phyloP scores from a whole-genome alignment of 2,329 filamentous ascomycete species.

The Alternaria ethzedia region DNA sequence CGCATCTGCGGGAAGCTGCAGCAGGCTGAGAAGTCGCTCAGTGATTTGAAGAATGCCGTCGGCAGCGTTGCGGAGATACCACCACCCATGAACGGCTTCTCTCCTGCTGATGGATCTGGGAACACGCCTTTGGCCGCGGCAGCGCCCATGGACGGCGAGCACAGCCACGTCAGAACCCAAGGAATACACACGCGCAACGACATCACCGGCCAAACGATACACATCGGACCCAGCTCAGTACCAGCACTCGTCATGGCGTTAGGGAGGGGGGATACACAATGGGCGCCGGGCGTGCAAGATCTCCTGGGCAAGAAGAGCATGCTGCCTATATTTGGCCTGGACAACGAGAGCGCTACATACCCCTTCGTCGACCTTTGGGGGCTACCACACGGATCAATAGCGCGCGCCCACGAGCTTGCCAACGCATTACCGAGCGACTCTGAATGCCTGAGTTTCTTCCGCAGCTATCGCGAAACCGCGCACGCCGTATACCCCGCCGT shows the following conservation, averaged over 20 bases:
- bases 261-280: slow-evolving; percentile 52
- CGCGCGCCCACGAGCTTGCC: slow-evolving; percentile 64
- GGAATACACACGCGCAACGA: slow-evolving; percentile 68
- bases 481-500: slow-evolving; percentile 67
- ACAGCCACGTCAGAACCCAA: slow-evolving; percentile 55
- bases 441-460: slow-evolving; percentile 64
- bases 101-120: slow-evolving; percentile 33
- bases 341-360: slow-evolving; percentile 69
- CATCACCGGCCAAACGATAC: slow-evolving; percentile 65
- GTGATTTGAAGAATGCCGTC: slow-evolving; percentile 52
- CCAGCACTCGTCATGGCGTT: slow-evolving; percentile 64
- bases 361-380: slow-evolving; percentile 71
- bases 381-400: slow-evolving; percentile 63
- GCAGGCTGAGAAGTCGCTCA: slow-evolving; percentile 55
- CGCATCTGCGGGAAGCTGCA: slow-evolving; percentile 57
- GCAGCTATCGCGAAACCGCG: slow-evolving; percentile 64
- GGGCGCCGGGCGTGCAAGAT: slow-evolving; percentile 61
- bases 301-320: slow-evolving; percentile 65
- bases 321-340: slow-evolving; percentile 66
- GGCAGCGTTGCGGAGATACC: slow-evolving; percentile 46
- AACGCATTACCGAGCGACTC: slow-evolving; percentile 65
- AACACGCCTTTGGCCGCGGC: slow-evolving; percentile 45
- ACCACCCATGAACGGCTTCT: slow-evolving; percentile 43
- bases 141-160: slow-evolving; percentile 45
- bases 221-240: slow-evolving; percentile 67